A percentile compares a stretch with the other conserved stretches of the same genome.
Evolutionary conservation across 2,329 filamentous ascomycete genomes (phyloP).

Genomic region (Calycina herbarum): DNA sequence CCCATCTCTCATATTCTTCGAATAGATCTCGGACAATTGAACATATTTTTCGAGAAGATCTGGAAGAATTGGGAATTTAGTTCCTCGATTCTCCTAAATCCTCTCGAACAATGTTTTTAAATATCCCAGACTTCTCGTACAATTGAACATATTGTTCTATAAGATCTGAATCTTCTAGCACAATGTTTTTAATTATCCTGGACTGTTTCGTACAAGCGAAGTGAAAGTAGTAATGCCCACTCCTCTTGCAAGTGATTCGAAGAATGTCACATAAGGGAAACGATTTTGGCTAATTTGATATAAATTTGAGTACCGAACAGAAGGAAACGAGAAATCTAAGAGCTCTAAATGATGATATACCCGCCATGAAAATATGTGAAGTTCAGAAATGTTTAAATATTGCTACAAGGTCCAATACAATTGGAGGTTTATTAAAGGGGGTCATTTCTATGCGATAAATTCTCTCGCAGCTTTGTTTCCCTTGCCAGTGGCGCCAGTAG

Average conservation of each 20-base stretch:
- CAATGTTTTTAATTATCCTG: not conserved
- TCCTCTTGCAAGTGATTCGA: no score
- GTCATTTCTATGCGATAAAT: not conserved
- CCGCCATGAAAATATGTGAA: slow-evolving; percentile 6
- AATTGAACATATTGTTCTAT: no score
- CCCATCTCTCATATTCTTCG: no score
- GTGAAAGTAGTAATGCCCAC: no score
- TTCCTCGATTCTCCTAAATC: no score
- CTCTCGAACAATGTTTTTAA: not conserved
- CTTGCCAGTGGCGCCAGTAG: not conserved
- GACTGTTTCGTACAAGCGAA: not conserved
- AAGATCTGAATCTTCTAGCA: not conserved
- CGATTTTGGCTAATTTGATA: not conserved
- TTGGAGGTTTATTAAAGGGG: slow-evolving; percentile 1
- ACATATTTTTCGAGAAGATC: no score
- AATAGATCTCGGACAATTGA: no score
- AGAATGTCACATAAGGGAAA: not conserved
- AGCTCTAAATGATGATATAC: not conserved
- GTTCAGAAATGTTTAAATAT: slow-evolving; percentile 3
- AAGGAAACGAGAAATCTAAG: not conserved
- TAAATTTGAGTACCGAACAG: not conserved
- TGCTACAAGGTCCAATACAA: slow-evolving; percentile 4
- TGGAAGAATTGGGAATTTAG: no score
- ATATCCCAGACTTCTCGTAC: not conserved
- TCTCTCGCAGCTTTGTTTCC: not conserved